Conservation (phyloP, 2,329 filamentous ascomycete genomes). For the Ascomycota sp. region DNA sequence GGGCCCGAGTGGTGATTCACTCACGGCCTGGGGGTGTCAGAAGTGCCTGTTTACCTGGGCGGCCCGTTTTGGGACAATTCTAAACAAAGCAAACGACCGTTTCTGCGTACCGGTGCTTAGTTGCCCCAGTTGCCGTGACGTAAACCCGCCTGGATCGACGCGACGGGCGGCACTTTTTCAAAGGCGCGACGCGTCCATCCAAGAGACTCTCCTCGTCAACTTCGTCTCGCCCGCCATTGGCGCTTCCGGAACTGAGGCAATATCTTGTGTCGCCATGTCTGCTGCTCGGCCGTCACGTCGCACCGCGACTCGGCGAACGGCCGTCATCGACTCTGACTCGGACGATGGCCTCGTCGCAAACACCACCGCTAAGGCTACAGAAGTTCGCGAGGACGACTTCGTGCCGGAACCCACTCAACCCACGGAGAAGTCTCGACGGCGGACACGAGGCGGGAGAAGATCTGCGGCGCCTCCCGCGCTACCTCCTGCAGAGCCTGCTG, state of each 20-base stretch:
- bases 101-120: no score
- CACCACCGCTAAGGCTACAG: constrained; percentile 23
- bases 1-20: neutral
- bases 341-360: constrained; percentile 47
- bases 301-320: constrained; percentile 42
- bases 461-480: constrained; percentile 15
- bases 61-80: constrained; percentile 10
- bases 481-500: neutral
- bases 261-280: constrained; percentile 8
- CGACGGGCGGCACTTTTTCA: neutral
- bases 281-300: constrained; percentile 16
- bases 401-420: constrained; percentile 55
- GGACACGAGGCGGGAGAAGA: constrained; percentile 20
- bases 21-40: neutral
- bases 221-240: no score
- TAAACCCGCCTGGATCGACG: no score
- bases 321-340: constrained; percentile 53
- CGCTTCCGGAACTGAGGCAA: no score
- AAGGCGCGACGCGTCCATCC: no score
- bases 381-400: constrained; percentile 57
- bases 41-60: constrained; percentile 19
- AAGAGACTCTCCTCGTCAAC: no score
- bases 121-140: no score
- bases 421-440: constrained; percentile 32
- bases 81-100: constrained; percentile 1